These are phyloP conservation scores for Macrophomina tecta DNA, from an alignment of 2,329 filamentous ascomycete species.

Conservation along the genomic window DNA sequence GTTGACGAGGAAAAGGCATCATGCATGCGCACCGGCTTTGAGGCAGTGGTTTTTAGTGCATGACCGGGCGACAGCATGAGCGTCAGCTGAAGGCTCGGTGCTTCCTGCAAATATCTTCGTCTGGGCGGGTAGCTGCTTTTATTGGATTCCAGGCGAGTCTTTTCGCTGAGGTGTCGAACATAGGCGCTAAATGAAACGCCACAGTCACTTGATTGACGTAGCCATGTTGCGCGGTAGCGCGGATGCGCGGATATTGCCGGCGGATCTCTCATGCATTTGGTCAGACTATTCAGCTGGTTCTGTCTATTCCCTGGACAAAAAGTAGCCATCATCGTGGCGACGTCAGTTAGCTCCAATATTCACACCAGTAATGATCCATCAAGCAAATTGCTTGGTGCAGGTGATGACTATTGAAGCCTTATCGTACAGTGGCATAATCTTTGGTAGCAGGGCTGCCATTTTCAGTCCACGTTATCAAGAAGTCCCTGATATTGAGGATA, in stretches of 20 bases:
- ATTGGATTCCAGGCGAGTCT: conserved; percentile 10
- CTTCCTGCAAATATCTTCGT: not conserved
- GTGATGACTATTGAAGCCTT: too few species aligned
- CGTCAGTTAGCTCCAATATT: not conserved
- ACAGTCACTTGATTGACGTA: not conserved
- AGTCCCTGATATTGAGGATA: too few species aligned
- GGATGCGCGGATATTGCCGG: conserved; percentile 1
- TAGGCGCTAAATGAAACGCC: conserved; percentile 1
- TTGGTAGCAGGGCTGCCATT: too few species aligned
- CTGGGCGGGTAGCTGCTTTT: conserved; percentile 15
- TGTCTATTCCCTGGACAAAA: not conserved
- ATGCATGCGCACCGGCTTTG: not conserved
- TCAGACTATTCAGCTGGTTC: not conserved
- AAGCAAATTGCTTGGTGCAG: conserved; percentile 2
- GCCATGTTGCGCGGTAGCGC: not conserved
- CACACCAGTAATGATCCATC: not conserved
- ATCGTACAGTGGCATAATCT: too few species aligned
- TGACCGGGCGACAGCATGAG: not conserved
- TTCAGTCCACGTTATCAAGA: too few species aligned
- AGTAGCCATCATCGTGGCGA: not conserved
- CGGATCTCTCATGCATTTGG: not conserved
- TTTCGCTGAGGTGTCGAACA: not conserved
- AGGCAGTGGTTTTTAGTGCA: not conserved
- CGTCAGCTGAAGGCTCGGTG: not conserved
- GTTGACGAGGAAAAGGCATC: not conserved